Conservation (phyloP, 768 basidiomycete genomes). For the Lactarius hengduanensis region DNA sequence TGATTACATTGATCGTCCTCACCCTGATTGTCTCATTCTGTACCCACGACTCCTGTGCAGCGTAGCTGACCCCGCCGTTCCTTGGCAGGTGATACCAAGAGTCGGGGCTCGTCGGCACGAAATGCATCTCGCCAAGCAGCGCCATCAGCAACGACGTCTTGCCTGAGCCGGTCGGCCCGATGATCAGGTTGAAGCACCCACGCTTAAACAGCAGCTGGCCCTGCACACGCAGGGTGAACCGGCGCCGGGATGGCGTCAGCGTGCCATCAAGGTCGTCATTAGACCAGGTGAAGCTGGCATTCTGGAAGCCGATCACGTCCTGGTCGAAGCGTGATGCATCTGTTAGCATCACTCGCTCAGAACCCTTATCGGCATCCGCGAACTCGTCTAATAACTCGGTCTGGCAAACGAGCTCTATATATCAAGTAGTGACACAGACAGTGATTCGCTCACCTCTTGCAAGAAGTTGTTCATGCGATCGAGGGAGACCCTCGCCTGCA, state of each 20-base stretch:
- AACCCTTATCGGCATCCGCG: slow-evolving; percentile 20
- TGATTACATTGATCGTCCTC: neutral
- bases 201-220: slow-evolving; percentile 55
- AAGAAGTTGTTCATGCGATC: slow-evolving; percentile 43
- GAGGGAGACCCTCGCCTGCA: slow-evolving; percentile 41
- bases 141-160: slow-evolving; percentile 72
- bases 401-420: slow-evolving; percentile 19
- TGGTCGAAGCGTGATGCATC: slow-evolving; percentile 24
- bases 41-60: slow-evolving; percentile 85
- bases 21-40: slow-evolving; percentile 74
- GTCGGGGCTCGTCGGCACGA: slow-evolving; percentile 46
- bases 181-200: slow-evolving; percentile 53
- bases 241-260: slow-evolving; percentile 44
- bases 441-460: slow-evolving; percentile 29
- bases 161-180: slow-evolving; percentile 57
- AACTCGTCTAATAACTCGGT: slow-evolving; percentile 38
- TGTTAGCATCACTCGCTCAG: slow-evolving; percentile 20
- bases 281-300: slow-evolving; percentile 58
- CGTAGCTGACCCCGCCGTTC: slow-evolving; percentile 68
- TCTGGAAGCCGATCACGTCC: slow-evolving; percentile 47
- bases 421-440: slow-evolving; percentile 36
- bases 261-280: slow-evolving; percentile 35
- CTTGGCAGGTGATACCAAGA: slow-evolving; percentile 73
- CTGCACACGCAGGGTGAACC: slow-evolving; percentile 50
- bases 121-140: slow-evolving; percentile 67